phyloP scores from a whole-genome alignment of 768 basidiomycete species.

The Lenzites betulinus region DNA sequence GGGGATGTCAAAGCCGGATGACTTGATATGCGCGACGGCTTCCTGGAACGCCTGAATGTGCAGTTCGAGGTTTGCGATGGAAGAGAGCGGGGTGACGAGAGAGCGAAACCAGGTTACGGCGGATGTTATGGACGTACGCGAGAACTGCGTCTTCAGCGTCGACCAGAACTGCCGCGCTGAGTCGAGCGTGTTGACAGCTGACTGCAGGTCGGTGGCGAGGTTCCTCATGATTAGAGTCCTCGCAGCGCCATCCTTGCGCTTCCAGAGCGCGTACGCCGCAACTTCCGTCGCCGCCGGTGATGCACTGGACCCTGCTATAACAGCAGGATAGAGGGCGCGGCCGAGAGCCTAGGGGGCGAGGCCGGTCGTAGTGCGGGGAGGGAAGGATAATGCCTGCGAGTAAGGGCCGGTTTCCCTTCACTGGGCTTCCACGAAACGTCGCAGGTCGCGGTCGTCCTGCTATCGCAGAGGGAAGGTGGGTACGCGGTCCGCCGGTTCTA shows the following conservation, averaged over 20 bases:
- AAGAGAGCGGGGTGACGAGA: conserved; percentile 1
- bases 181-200: background rate
- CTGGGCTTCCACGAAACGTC: too few relatives aligned
- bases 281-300: background rate
- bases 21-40: background rate
- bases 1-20: background rate
- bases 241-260: background rate
- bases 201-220: background rate
- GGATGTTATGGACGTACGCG: background rate
- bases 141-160: background rate
- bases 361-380: too few relatives aligned
- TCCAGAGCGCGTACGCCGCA: background rate
- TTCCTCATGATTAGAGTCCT: background rate
- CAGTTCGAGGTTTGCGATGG: background rate
- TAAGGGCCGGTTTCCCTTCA: too few relatives aligned
- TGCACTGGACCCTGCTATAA: too few relatives aligned
- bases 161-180: background rate
- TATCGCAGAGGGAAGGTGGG: too few relatives aligned
- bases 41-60: conserved; percentile 5
- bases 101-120: background rate
- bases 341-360: too few relatives aligned
- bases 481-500: too few relatives aligned
- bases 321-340: too few relatives aligned
- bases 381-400: too few relatives aligned
- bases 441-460: too few relatives aligned